Evolutionary conservation across 176 grass and related monocot species (phyloP), one percentile per base, ranked within the genome.

Genomic region (Phoenix dactylifera): DNA sequence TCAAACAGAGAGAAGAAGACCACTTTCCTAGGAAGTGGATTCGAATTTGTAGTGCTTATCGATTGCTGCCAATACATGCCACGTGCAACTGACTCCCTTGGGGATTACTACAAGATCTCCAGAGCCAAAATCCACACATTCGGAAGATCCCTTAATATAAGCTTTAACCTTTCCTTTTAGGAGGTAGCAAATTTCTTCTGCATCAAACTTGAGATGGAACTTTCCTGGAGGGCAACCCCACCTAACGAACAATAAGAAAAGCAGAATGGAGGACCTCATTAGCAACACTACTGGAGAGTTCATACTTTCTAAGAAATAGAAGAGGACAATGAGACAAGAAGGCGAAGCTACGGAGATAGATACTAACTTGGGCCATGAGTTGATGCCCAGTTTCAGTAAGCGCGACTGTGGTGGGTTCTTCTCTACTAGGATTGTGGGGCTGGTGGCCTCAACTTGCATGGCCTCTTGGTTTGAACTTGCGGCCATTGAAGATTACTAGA

Each of bases 1-100:
- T 23, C 12, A 22, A 22, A 55, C 5, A 20, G 18, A 55, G 9
- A 55, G 7, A 55, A 20, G 10, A 44, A 14, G 9, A 44, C 1
- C 1, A 12, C 10, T 7, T 32, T 22, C 52, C 24, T 76, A 94
- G 49, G 10, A 44, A 10, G 90, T 77, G 3, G 91, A 79, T 76
- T 85, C 86, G 59, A 96, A 96, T 52, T 87, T 85, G 83, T 96
- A 96, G 80, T 85, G 77, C 78, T 96, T 96, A 44, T 90, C 86
- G 57, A 96, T 78, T 44, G 83, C 75, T 54, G 80, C 83, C 28
- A 58, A 29, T 57, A 96, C 83, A 54, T 90, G 80, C 91, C 91
- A 96, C 63, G 86, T 90, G 83, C 86, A 96, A 68, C 83, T 85
- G 10, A 90, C 55, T 29, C 91, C 91, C 72, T 88, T 90, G 68